A percentile compares a stretch with the other conserved stretches of the same genome.
phyloP scores from a whole-genome alignment of 139 green algal species.

The Gonium pectorale region DNA sequence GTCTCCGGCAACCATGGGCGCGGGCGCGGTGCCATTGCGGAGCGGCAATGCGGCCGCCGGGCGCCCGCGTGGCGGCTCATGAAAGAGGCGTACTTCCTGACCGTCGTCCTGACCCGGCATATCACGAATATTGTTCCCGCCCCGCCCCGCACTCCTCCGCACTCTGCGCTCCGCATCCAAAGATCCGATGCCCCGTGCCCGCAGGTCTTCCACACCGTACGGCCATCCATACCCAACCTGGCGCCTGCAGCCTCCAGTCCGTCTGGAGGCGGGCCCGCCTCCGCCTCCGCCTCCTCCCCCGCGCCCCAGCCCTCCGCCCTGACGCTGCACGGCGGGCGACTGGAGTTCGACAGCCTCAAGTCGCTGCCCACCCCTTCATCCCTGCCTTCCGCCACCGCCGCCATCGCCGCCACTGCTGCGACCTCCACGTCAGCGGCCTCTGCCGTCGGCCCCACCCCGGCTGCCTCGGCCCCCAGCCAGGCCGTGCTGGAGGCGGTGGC shows the following conservation, averaged over 20 bases:
- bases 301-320: not conserved
- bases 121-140: too few species aligned
- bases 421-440: not conserved
- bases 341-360: constrained; percentile 78
- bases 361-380: constrained; percentile 67
- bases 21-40: too few species aligned
- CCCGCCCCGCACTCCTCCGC: too few species aligned
- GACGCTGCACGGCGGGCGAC: not conserved
- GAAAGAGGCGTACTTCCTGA: too few species aligned
- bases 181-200: not conserved
- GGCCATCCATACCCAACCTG: constrained; percentile 74
- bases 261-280: too few species aligned
- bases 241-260: too few species aligned
- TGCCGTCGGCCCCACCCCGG: not conserved
- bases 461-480: constrained; percentile 22
- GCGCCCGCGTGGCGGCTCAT: too few species aligned
- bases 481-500: constrained; percentile 58
- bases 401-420: not conserved
- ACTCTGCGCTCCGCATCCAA: too few species aligned
- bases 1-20: too few species aligned
- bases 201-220: constrained; percentile 69
- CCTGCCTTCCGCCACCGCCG: constrained; percentile 47
- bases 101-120: too few species aligned
- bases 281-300: too few species aligned
- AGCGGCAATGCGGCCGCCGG: too few species aligned